Evolutionary conservation across 306 rosid species (phyloP).

Genomic region (Cajanus cajan): DNA sequence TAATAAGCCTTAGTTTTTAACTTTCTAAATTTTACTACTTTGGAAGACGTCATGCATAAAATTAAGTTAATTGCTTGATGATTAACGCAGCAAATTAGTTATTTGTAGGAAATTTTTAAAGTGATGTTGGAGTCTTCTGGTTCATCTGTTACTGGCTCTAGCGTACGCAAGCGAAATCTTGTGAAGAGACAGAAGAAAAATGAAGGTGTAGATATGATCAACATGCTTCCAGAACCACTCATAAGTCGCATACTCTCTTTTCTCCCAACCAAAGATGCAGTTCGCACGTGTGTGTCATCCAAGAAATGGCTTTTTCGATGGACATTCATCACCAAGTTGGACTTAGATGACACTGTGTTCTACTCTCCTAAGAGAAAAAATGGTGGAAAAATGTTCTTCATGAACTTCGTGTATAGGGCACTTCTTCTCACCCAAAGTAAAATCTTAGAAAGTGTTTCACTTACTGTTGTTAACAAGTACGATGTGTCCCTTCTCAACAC

Average conservation of each 20-base stretch:
- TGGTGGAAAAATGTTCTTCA: not conserved
- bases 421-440: not conserved
- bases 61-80: no score
- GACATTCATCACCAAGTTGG: slow-evolving; percentile 12
- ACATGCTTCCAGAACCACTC: not conserved
- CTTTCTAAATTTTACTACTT: no score
- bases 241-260: not conserved
- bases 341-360: slow-evolving; percentile 2
- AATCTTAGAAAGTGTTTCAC: not conserved
- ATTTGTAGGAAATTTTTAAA: not conserved
- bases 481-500: not conserved
- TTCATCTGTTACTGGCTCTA: not conserved
- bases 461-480: not conserved
- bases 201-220: not conserved
- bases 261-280: slow-evolving; percentile 9
- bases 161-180: not conserved
- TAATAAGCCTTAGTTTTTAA: no score
- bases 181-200: not conserved
- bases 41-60: no score
- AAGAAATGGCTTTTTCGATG: slow-evolving; percentile 16
- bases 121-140: not conserved
- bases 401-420: not conserved
- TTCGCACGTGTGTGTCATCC: slow-evolving; percentile 20
- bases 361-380: not conserved
- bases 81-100: no score